Evolutionary conservation across 1,139 yeast genomes (phyloP), one percentile per base, ranked within the genome.

Genomic region (Yamadazyma friedrichii): DNA sequence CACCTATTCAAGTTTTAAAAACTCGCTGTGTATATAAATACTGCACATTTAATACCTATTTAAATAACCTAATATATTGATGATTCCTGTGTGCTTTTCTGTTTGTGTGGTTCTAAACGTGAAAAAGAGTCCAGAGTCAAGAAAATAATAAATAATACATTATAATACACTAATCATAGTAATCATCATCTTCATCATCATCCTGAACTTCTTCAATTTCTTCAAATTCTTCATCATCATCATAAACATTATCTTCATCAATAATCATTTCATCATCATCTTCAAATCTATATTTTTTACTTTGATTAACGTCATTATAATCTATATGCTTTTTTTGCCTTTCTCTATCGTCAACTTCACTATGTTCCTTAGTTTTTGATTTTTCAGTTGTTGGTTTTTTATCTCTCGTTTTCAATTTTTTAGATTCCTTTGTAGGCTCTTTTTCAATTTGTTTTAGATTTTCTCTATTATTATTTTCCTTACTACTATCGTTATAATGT

Each of bases 111-210:
- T n/a, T n/a, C n/a, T n/a, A 26, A 20, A 20, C 24, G 8, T 20
- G 8, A 20, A 20, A 20, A 5, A 20, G 24, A 8, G 15, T 15
- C 31, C 35, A 33, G 27, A 33, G 27, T n/a, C 20, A 17, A n/a
- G 12, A n/a, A 13, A 33, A 13, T 33, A 6, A 11, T 33, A 6
- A 11, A 10, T 17, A 12, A n/a, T 24, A 8, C 11, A n/a, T 12
- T 24, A 34, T 6, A 17, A 16, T 25, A 35, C 24, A 24, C 13
- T 38, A 38, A 10, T 41, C 44, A 29, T 38, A 33, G 31, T 42
- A 37, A 13, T 39, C 42, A 35, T 39, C 44, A 17, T 41, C 44
- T 25, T 35, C 41, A 4, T 40, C 39, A 25, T 32, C 43, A 13
- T 33, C 36, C 3, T 35, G 31, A 1, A 12, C 32, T 26, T 25